Evolutionary conservation across 495 filamentous ascomycete species (phyloP), one percentile per base, ranked within the genome.

Genomic region (Podospora comata): DNA sequence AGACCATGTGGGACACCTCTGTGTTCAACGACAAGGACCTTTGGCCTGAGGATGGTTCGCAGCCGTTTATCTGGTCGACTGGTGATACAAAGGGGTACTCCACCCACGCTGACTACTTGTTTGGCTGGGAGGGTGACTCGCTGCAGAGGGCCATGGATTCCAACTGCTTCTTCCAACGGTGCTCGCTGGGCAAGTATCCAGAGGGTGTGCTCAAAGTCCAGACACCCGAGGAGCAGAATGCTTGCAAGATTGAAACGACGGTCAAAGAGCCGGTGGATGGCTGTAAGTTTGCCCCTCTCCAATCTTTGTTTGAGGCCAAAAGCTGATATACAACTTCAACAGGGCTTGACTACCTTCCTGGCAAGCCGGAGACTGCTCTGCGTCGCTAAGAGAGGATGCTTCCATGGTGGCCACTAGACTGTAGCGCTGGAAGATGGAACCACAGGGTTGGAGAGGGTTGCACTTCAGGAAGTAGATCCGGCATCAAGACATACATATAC

Each of bases 61-160:
- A 81, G 65, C 80, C 80, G 20, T 78, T 81, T 65, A 72, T 80
- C 11, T 74, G 79, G 48, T 75, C 70, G n/a, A 82, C 76, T 26
- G 79, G 80, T 27, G 75, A 82, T 32, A 78, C 75, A 16, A 78
- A 75, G 44, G 79, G 80, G 2, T 74, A 77, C 68, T 79, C 79
- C 23, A 76, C 77, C 60, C 80, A 84, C 64, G 80, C 74, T 53
- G 81, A 82, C 65, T 84, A 84, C 67, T 75, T 84, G 30, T 82
- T 82, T 68, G 80, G 79, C 34, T 82, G 78, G 80, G 73, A 79
- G 70, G 76, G 70, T 57, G 69, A 79, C 61, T 70, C 76, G 1
- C 78, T 82, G 9, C 80, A 81, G 68, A 67, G 55, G 48, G 81
- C 81, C 16, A 79, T 84, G 80, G 78, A 84, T 67, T 74, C 69